phyloP scores from a whole-genome alignment of 75 land plant species.

The Azolla pinnata region DNA sequence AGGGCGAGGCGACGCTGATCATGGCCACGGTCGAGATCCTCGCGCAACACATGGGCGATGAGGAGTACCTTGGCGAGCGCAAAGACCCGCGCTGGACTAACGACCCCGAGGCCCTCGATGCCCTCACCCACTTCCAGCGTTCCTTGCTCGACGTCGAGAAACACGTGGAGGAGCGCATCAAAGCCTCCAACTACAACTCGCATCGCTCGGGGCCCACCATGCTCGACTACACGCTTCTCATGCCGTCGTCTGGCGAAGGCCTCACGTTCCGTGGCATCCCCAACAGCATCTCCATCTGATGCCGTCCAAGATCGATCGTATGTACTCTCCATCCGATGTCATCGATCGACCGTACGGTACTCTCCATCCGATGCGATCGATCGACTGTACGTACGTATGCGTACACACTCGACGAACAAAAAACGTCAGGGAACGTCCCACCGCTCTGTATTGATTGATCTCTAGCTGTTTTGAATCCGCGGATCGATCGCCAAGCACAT shows the following conservation, averaged over 20 bases:
- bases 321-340: no score
- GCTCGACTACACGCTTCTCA: slow-evolving; percentile 40
- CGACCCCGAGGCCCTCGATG: slow-evolving; percentile 16
- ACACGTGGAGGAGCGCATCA: slow-evolving; percentile 25
- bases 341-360: no score
- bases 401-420: no score
- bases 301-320: no score
- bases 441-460: no score
- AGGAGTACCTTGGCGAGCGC: slow-evolving; percentile 43
- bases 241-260: slow-evolving; percentile 19
- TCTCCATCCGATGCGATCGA: no score
- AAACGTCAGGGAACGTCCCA: no score
- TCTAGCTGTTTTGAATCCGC: no score
- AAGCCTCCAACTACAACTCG: slow-evolving; percentile 11
- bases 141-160: slow-evolving; percentile 25
- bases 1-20: slow-evolving; percentile 30
- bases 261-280: slow-evolving; percentile 49
- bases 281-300: slow-evolving; percentile 56
- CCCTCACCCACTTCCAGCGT: slow-evolving; percentile 21
- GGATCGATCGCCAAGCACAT: no score
- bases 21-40: slow-evolving; percentile 49
- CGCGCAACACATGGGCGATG: slow-evolving; percentile 35
- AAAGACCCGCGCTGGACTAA: slow-evolving; percentile 12
- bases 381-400: no score
- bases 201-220: slow-evolving; percentile 39